These are phyloP conservation scores for Chaetomium sp. DNA, from an alignment of 2,329 filamentous ascomycete species.

Conservation along the genomic window DNA sequence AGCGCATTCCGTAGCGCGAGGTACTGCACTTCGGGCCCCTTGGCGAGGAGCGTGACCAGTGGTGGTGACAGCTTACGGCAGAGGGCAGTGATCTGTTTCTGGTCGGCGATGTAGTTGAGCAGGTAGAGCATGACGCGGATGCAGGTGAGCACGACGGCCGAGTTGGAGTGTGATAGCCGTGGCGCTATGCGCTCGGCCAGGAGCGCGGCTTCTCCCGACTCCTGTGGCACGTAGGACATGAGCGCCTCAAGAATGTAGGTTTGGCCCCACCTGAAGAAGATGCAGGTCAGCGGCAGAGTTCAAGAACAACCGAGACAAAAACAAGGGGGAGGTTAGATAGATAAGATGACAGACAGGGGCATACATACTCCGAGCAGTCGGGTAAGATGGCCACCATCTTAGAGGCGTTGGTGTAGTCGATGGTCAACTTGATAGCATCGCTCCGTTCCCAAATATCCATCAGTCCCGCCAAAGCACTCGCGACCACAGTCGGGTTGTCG, in stretches of 20 bases:
- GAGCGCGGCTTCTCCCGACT: conserved; percentile 77
- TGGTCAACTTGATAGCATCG: conserved; percentile 94
- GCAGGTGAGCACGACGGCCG: conserved; percentile 89
- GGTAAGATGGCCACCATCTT: conserved; percentile 96
- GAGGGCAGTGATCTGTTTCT: conserved; percentile 78
- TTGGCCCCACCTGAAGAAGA: conserved; percentile 74
- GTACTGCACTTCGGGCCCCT: conserved; percentile 98
- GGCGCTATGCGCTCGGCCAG: conserved; percentile 91
- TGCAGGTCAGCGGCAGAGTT: conserved; percentile 5
- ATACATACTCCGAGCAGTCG: conserved; percentile 87
- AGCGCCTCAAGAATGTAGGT: conserved; percentile 96
- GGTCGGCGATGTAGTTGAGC: conserved; percentile 96
- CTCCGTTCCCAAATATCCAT: conserved; percentile 99
- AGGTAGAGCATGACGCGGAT: conserved; percentile 95
- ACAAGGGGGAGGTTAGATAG: not conserved
- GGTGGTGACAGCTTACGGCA: conserved; percentile 93
- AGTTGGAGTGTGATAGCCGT: conserved; percentile 95
- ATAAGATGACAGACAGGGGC: not conserved
- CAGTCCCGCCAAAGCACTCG: conserved; percentile 80
- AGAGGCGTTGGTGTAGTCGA: conserved; percentile 94
- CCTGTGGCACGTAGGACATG: conserved; percentile 95
- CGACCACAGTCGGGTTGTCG: conserved; percentile 95
- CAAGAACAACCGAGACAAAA: too few species aligned
- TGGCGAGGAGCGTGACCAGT: conserved; percentile 87
- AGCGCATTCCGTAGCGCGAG: conserved; percentile 88